These are phyloP conservation scores for Fusarium nematophilum DNA, from an alignment of 2,329 filamentous ascomycete genomes.

Conservation along the genomic window DNA sequence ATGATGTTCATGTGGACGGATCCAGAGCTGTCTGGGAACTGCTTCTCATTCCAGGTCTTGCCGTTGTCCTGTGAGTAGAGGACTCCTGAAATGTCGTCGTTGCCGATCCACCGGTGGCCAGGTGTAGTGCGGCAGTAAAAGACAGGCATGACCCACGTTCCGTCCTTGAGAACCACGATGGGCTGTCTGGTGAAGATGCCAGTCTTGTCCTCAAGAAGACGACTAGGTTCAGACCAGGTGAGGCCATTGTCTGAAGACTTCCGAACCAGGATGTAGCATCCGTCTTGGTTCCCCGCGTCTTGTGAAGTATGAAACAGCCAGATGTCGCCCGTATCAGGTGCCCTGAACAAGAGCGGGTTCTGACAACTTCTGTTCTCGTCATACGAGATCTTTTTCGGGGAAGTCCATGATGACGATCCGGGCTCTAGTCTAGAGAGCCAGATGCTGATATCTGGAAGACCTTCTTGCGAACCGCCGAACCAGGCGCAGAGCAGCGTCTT, in stretches of 20 bases:
- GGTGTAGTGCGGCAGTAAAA: conserved; percentile 56
- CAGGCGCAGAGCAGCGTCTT: conserved; percentile 56
- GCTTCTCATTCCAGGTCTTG: conserved; percentile 52
- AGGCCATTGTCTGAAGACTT: conserved; percentile 50
- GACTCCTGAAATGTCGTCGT: conserved; percentile 55
- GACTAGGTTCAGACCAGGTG: conserved; percentile 50
- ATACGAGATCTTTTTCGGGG: conserved; percentile 50
- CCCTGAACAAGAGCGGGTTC: conserved; percentile 56
- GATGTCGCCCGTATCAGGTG: conserved; percentile 47
- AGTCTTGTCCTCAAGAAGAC: conserved; percentile 47
- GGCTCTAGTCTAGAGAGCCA: conserved; percentile 52
- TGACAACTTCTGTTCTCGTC: conserved; percentile 56
- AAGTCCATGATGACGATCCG: conserved; percentile 46
- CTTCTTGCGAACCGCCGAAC: conserved; percentile 60
- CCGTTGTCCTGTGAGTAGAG: conserved; percentile 53
- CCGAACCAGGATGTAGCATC: conserved; percentile 51
- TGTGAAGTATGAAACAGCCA: conserved; percentile 60
- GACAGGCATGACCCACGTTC: conserved; percentile 55
- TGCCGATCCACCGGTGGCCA: conserved; percentile 57
- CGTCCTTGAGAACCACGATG: conserved; percentile 49
- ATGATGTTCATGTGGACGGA: conserved; percentile 59
- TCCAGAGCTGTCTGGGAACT: conserved; percentile 51
- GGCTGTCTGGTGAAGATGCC: conserved; percentile 58
- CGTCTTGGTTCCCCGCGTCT: conserved; percentile 57
- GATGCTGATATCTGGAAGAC: conserved; percentile 57